Percentiles rank a stretch among this genome's conserved stretches.
phyloP scores from a whole-genome alignment of 495 filamentous ascomycete genomes.

The Hyaloscypha finlandica region DNA sequence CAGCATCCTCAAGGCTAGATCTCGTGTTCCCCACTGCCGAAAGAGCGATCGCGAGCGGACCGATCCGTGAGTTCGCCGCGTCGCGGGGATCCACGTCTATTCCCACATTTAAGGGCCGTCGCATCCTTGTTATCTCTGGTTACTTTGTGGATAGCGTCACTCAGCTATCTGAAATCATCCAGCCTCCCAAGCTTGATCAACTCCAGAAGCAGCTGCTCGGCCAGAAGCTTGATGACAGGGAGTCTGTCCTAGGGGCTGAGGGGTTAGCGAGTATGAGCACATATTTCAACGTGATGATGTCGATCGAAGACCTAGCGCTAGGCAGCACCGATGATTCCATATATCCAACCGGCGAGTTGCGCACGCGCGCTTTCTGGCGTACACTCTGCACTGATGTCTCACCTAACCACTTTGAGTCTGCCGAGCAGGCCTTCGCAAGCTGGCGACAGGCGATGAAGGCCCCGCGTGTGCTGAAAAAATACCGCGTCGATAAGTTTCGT shows the following conservation, averaged over 20 bases:
- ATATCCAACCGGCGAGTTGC: conserved; percentile 1
- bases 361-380: conserved; percentile 7
- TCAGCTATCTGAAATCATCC: conserved; percentile 5
- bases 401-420: background rate
- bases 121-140: conserved; percentile 5
- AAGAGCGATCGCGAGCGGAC: too few species aligned
- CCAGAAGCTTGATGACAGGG: conserved; percentile 1
- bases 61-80: too few species aligned
- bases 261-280: background rate
- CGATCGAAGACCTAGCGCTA: background rate
- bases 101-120: conserved; percentile 1
- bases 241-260: conserved; percentile 2
- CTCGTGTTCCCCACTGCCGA: too few species aligned
- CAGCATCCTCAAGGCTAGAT: too few species aligned
- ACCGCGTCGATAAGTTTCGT: conserved; percentile 6
- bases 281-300: conserved; percentile 7
- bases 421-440: conserved; percentile 2
- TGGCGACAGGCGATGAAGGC: background rate
- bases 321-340: conserved; percentile 1
- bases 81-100: background rate
- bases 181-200: background rate
- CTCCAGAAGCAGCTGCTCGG: conserved; percentile 2
- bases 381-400: background rate
- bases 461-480: conserved; percentile 3
- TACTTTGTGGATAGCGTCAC: conserved; percentile 2